A percentile compares a stretch with the other conserved stretches of the same genome.
Conservation (phyloP, 2,329 filamentous ascomycete genomes). For the Aaosphaeria pasadenensis region DNA sequence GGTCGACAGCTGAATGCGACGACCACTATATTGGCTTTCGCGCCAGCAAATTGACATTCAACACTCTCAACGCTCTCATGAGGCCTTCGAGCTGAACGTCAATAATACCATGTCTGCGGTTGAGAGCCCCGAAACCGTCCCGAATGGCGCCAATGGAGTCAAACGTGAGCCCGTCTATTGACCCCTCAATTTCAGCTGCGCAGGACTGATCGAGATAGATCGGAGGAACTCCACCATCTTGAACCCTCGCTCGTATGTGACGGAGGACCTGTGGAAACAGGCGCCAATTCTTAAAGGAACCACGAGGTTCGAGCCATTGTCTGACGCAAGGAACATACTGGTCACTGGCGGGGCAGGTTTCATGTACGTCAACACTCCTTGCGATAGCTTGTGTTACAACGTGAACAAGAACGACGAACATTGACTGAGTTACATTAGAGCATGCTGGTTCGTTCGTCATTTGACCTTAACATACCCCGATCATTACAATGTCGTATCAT, state of each 20-base stretch:
- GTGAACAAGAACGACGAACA: no score
- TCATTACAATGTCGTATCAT: constrained; percentile 75
- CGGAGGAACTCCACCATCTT: constrained; percentile 37
- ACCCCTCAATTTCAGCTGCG: background rate
- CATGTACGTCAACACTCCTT: constrained; percentile 57
- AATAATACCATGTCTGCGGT: constrained; percentile 19
- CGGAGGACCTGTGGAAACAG: constrained; percentile 66
- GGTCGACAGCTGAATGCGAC: no score
- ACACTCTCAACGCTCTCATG: no score
- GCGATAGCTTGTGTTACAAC: no score
- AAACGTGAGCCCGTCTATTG: constrained; percentile 23
- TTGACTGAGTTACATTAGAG: constrained; percentile 46
- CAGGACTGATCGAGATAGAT: constrained; percentile 16
- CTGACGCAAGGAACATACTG: constrained; percentile 75
- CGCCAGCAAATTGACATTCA: no score
- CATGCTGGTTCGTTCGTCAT: constrained; percentile 80
- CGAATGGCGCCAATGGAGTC: constrained; percentile 15
- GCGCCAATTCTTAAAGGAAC: constrained; percentile 68
- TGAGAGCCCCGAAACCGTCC: constrained; percentile 18
- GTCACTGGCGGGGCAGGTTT: constrained; percentile 82
- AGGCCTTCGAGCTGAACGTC: no score
- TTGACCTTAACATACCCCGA: constrained; percentile 69
- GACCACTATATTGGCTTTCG: no score
- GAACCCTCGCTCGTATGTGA: constrained; percentile 43
- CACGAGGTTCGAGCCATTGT: constrained; percentile 66